Percentiles rank a stretch among this genome's conserved stretches.
These are phyloP conservation scores for Sophora flavescens DNA, from an alignment of 306 rosid genomes.

Conservation along the genomic window DNA sequence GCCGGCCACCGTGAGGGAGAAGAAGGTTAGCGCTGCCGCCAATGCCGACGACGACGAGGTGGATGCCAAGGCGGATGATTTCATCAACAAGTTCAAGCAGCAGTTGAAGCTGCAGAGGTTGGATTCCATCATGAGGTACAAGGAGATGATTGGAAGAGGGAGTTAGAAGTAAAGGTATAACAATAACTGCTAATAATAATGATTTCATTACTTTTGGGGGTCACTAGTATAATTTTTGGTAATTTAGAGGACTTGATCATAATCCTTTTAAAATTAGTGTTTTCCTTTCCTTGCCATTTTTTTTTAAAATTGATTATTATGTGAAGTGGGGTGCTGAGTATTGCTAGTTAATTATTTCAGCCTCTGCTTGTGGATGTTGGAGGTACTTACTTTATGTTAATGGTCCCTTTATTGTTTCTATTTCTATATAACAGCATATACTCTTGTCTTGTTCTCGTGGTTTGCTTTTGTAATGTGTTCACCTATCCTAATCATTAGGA, in stretches of 20 bases:
- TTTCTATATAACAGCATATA: slow-evolving; percentile 24
- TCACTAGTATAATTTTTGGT: slow-evolving; percentile 29
- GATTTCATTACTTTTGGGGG: background rate
- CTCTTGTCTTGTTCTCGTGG: background rate
- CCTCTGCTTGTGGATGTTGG: slow-evolving; percentile 40
- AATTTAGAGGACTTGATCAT: slow-evolving; percentile 33
- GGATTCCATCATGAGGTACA: slow-evolving; percentile 69
- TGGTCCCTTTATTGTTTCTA: slow-evolving; percentile 35
- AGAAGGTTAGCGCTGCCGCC: slow-evolving; percentile 9
- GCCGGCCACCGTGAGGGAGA: slow-evolving; percentile 74
- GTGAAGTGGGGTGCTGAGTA: slow-evolving; percentile 40
- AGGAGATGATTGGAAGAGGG: slow-evolving; percentile 64
- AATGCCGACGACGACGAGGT: slow-evolving; percentile 66
- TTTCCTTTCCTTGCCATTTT: background rate
- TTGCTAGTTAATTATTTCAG: slow-evolving; percentile 20
- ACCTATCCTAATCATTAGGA: background rate
- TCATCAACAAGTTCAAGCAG: slow-evolving; percentile 86
- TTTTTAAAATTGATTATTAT: slow-evolving; percentile 4
- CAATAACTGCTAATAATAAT: background rate
- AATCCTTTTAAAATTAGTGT: slow-evolving; percentile 34
- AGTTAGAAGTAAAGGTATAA: slow-evolving; percentile 36
- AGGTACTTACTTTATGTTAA: slow-evolving; percentile 34
- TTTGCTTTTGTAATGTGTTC: background rate
- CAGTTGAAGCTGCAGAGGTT: slow-evolving; percentile 85
- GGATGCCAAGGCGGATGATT: slow-evolving; percentile 84